Conservation (phyloP, 2,329 filamentous ascomycete species). For the Fusarium scirpi region DNA sequence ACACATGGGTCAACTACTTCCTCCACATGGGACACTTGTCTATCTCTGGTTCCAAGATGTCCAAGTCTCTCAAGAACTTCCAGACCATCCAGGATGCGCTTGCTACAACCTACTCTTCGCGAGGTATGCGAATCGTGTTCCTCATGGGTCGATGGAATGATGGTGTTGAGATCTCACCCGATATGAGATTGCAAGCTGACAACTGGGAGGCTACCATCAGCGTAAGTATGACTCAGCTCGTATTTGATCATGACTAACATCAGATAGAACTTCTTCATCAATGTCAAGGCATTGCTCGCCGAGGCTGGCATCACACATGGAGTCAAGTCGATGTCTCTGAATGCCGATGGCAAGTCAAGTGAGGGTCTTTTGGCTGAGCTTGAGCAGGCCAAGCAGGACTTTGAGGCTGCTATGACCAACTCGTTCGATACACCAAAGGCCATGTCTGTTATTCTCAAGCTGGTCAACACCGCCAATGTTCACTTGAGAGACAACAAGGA, state of each 20-base stretch:
- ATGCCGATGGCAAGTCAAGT: constrained; percentile 47
- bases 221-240: constrained; percentile 53
- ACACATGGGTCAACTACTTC: constrained; percentile 96
- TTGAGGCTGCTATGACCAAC: constrained; percentile 74
- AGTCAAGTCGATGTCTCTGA: constrained; percentile 56
- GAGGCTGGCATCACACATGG: constrained; percentile 55
- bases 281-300: constrained; percentile 65
- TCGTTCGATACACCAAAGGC: constrained; percentile 88
- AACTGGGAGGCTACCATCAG: constrained; percentile 85
- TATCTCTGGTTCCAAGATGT: constrained; percentile 95
- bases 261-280: constrained; percentile 68
- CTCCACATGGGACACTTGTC: constrained; percentile 90
- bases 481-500: constrained; percentile 62
- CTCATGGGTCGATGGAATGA: constrained; percentile 91
- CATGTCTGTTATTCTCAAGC: constrained; percentile 80
- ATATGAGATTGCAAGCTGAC: constrained; percentile 79
- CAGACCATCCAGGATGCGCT: constrained; percentile 91
- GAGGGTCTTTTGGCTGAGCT: constrained; percentile 57
- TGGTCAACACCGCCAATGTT: constrained; percentile 83
- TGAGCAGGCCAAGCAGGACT: constrained; percentile 66
- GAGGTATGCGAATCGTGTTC: constrained; percentile 87
- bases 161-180: constrained; percentile 88
- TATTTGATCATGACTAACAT: constrained; percentile 30
- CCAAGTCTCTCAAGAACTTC: constrained; percentile 95
- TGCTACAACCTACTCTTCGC: constrained; percentile 75